Evolutionary conservation across 2,329 filamentous ascomycete species (phyloP).

Genomic region (Pyrenophora tritici-repentis): DNA sequence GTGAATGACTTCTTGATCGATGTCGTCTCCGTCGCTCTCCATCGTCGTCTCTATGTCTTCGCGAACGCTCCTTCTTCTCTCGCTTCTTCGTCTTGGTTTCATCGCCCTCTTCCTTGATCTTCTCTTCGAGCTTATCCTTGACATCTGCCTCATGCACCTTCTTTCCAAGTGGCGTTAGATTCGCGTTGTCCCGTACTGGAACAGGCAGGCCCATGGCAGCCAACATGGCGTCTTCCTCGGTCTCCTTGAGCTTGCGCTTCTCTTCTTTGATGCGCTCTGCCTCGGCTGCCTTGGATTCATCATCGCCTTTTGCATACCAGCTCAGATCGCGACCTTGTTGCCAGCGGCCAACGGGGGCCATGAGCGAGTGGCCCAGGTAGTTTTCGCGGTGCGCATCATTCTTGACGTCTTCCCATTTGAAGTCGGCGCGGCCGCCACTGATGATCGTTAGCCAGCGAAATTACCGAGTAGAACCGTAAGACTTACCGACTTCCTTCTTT

Average conservation of each 20-base stretch:
- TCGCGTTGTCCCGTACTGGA: slow-evolving; percentile 68
- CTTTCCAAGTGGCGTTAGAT: slow-evolving; percentile 62
- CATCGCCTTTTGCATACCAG: slow-evolving; percentile 68
- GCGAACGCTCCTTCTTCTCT: slow-evolving; percentile 32
- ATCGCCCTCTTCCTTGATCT: slow-evolving; percentile 47
- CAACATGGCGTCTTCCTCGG: slow-evolving; percentile 89
- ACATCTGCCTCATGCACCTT: slow-evolving; percentile 59
- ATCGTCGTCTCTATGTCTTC: slow-evolving; percentile 34
- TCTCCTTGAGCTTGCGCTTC: slow-evolving; percentile 81
- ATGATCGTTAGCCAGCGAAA: slow-evolving; percentile 6
- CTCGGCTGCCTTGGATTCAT: slow-evolving; percentile 60
- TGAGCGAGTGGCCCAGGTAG: slow-evolving; percentile 86
- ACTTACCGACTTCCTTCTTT: slow-evolving; percentile 78
- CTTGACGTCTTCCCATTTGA: slow-evolving; percentile 95
- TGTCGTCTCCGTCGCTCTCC: slow-evolving; percentile 30
- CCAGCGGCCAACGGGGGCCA: slow-evolving; percentile 91
- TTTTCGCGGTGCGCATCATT: slow-evolving; percentile 86
- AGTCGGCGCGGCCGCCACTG: slow-evolving; percentile 85
- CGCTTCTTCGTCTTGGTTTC: slow-evolving; percentile 22
- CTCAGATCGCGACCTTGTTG: slow-evolving; percentile 73
- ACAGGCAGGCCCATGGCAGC: slow-evolving; percentile 79
- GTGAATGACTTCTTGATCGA: slow-evolving; percentile 35
- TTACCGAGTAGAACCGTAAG: background rate
- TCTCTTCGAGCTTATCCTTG: slow-evolving; percentile 59
- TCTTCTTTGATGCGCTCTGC: slow-evolving; percentile 69